phyloP scores from a whole-genome alignment of 1,139 yeast genomes.

The Arxiozyma telluris region DNA sequence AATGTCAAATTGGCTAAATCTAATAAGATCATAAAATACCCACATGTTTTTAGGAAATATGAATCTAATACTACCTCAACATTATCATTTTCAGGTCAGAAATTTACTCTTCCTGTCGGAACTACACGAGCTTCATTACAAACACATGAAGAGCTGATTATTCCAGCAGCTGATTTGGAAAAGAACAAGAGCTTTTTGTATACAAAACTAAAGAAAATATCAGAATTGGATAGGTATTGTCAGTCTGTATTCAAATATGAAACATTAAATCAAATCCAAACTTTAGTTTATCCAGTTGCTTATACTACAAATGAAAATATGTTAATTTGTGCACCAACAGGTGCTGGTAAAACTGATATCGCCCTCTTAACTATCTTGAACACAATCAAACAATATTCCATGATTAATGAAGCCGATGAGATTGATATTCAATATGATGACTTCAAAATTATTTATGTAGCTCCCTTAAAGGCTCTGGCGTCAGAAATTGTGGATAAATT shows the following conservation, averaged over 20 bases:
- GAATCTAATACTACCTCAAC: constrained; percentile 51
- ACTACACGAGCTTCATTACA: constrained; percentile 57
- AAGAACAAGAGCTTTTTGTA: constrained; percentile 40
- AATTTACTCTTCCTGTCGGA: constrained; percentile 71
- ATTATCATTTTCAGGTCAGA: constrained; percentile 70
- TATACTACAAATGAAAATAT: constrained; percentile 89
- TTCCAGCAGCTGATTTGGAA: constrained; percentile 56
- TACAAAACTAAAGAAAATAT: constrained; percentile 47
- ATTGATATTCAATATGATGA: constrained; percentile 67
- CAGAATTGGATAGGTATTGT: constrained; percentile 67
- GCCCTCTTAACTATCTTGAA: constrained; percentile 79
- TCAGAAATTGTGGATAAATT: constrained; percentile 95
- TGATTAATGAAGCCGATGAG: constrained; percentile 41
- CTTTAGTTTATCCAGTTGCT: constrained; percentile 85
- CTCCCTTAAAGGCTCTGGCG: constrained; percentile 93
- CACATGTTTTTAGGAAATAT: constrained; percentile 74
- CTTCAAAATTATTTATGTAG: constrained; percentile 88
- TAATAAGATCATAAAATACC: constrained; percentile 49
- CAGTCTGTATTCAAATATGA: constrained; percentile 77
- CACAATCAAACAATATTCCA: constrained; percentile 55
- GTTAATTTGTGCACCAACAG: constrained; percentile 98
- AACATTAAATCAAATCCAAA: constrained; percentile 79
- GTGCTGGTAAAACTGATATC: constrained; percentile 98
- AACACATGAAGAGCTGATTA: constrained; percentile 72
- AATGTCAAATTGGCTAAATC: constrained; percentile 44